phyloP scores from a whole-genome alignment of 2,329 filamentous ascomycete species.

The Xylariaceae sp. region DNA sequence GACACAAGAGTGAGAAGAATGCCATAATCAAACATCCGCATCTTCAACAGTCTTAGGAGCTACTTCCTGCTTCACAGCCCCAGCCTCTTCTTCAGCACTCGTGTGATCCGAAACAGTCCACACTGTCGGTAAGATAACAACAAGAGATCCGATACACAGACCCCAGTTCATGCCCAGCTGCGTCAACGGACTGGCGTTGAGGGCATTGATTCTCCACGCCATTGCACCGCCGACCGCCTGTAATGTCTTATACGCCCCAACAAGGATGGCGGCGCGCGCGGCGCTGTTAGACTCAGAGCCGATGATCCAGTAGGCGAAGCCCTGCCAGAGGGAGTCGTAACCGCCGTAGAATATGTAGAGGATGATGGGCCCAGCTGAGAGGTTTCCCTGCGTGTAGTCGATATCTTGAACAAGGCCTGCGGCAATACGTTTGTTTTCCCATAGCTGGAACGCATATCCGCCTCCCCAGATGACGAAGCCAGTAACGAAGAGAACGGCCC shows the following conservation, averaged over 20 bases:
- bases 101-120: conserved; percentile 19
- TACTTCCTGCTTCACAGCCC: neutral
- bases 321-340: conserved; percentile 17
- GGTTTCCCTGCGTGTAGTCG: conserved; percentile 9
- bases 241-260: conserved; percentile 18
- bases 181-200: conserved; percentile 12
- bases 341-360: conserved; percentile 17
- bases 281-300: conserved; percentile 17
- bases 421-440: conserved; percentile 17
- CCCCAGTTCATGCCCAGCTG: conserved; percentile 17
- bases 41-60: conserved; percentile 2
- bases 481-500: conserved; percentile 10
- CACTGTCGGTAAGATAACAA: conserved; percentile 11
- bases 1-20: neutral
- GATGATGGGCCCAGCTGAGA: conserved; percentile 14
- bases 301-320: conserved; percentile 20
- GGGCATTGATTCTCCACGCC: conserved; percentile 20
- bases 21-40: neutral
- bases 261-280: conserved; percentile 14
- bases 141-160: conserved; percentile 15
- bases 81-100: conserved; percentile 1
- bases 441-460: conserved; percentile 17
- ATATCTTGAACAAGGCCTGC: conserved; percentile 12
- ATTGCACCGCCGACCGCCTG: conserved; percentile 15
- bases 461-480: conserved; percentile 16